Base-by-base conservation (phyloP, 352 stramenopile species). In the Aphanomyces cochlioides region DNA sequence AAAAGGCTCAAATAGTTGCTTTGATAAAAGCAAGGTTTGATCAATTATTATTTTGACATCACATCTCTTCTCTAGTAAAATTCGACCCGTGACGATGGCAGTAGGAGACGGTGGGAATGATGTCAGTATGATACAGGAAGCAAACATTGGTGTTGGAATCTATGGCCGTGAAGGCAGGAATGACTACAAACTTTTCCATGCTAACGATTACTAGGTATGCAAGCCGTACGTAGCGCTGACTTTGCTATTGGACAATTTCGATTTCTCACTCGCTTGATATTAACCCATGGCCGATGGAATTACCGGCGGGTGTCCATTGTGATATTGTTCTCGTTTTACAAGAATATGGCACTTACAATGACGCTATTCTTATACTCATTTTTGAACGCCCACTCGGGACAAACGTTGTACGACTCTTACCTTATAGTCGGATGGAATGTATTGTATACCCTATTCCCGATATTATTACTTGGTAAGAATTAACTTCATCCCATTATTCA, bases 81-180 rank as follows among this genome's bases (percentile, higher is more conserved):
- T 36, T 15, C 57, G 56, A 37, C 95, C 85, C 0, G 48, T 95
- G 17, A 97, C 90, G 19, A 75, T 98, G 7, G 85, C 89, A 13
- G 97, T 98, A 39, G 92, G 95, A 19, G 95, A 98, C 74, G 95
- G 95, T 58, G 95, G 93, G n/a, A 98, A 98, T 78, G 95, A 98
- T 65, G 95, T 98, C 7, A 89, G 85, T 37, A 98, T 98, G 95
- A 97, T 98, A 40, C 90, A 98, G 74, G 79, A 87, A 13, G 91
- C 89, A 3, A 86, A 97, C 70, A 86, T 98, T 58, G 93, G 92
- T 54, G 89, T 98, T 19, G 93, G 92, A 5, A 97, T 98, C 59
- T 94, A 82, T 21, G 97, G 98, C 5, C 90, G 99, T 65, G 98
- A 99, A 87, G 97, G 93, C 38, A 66, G 1, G 19, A 56, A 66